A percentile compares a stretch with the other conserved stretches of the same genome.
phyloP scores from a whole-genome alignment of 2,329 filamentous ascomycete species.

The Colletotrichum trifolii region DNA sequence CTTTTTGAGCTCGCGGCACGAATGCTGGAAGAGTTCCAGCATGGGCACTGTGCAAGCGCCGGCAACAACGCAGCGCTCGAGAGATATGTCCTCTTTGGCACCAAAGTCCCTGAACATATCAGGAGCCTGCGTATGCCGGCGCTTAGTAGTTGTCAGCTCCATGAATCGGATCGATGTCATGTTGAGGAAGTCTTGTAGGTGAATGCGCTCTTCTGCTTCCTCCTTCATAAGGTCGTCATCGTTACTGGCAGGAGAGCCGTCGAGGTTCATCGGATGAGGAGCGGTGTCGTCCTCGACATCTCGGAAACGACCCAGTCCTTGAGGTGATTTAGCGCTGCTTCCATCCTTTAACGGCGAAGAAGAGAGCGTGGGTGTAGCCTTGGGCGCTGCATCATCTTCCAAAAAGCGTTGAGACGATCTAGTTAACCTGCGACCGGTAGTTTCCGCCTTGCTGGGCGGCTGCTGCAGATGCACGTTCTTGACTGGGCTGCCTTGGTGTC shows the following conservation, averaged over 20 bases:
- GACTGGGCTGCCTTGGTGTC: constrained; percentile 79
- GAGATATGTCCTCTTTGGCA: constrained; percentile 63
- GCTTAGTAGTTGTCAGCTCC: constrained; percentile 96
- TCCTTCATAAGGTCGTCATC: constrained; percentile 58
- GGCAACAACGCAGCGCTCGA: constrained; percentile 86
- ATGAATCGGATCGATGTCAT: constrained; percentile 98
- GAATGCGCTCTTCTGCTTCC: constrained; percentile 72
- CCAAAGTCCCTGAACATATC: constrained; percentile 55
- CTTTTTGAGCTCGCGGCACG: constrained; percentile 93
- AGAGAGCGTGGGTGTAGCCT: constrained; percentile 54
- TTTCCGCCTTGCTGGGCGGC: constrained; percentile 75
- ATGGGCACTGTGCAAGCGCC: constrained; percentile 92
- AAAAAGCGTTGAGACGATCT: constrained; percentile 61
- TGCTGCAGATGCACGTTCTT: constrained; percentile 79
- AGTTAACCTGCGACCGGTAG: constrained; percentile 68
- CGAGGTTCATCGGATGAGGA: constrained; percentile 54
- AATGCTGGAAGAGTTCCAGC: constrained; percentile 94
- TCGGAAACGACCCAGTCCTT: constrained; percentile 64
- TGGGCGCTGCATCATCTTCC: constrained; percentile 49
- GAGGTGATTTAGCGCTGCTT: constrained; percentile 64
- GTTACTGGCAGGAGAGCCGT: constrained; percentile 53
- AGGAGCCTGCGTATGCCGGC: constrained; percentile 83
- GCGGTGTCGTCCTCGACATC: constrained; percentile 61
- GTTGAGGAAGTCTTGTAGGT: constrained; percentile 91
- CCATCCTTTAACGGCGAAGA: constrained; percentile 59